Conservation (phyloP, 495 filamentous ascomycete species). For the Aspergillus kassunensis region DNA sequence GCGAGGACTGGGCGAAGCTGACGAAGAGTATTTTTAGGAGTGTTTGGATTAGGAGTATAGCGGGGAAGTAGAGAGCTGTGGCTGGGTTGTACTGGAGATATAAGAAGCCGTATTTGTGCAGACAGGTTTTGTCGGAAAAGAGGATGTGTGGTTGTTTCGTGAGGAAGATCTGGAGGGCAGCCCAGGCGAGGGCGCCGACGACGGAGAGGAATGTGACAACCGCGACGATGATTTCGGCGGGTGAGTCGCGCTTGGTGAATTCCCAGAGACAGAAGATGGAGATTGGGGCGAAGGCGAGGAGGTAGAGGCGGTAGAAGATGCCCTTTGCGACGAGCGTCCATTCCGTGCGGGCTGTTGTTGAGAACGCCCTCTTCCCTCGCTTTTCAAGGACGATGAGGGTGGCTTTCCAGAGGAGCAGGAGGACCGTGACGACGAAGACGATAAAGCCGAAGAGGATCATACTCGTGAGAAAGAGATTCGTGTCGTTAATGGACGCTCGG, state of each 20-base stretch:
- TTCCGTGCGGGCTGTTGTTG: constrained; percentile 69
- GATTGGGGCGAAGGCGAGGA: constrained; percentile 93
- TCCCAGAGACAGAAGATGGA: constrained; percentile 91
- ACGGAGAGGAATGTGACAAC: constrained; percentile 83
- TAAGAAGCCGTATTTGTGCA: constrained; percentile 98
- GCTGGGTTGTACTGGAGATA: constrained; percentile 96
- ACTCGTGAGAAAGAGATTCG: constrained; percentile 92
- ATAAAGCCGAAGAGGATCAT: constrained; percentile 85
- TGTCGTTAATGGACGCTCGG: constrained; percentile 74
- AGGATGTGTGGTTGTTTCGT: constrained; percentile 91
- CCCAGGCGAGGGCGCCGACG: constrained; percentile 71
- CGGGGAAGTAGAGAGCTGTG: constrained; percentile 83
- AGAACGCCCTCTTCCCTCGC: constrained; percentile 40
- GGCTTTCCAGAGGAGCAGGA: constrained; percentile 72
- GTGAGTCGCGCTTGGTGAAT: constrained; percentile 77
- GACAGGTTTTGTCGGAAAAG: constrained; percentile 80
- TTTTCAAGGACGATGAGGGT: constrained; percentile 53
- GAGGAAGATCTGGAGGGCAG: constrained; percentile 79
- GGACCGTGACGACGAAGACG: constrained; percentile 61
- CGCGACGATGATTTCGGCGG: constrained; percentile 83
- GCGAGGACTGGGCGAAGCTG: constrained; percentile 67
- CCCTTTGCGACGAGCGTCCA: constrained; percentile 84
- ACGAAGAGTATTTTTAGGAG: constrained; percentile 87
- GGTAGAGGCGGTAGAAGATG: constrained; percentile 80
- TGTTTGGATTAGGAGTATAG: constrained; percentile 74